phyloP scores from a whole-genome alignment of 495 filamentous ascomycete genomes.

The Letharia columbiana region DNA sequence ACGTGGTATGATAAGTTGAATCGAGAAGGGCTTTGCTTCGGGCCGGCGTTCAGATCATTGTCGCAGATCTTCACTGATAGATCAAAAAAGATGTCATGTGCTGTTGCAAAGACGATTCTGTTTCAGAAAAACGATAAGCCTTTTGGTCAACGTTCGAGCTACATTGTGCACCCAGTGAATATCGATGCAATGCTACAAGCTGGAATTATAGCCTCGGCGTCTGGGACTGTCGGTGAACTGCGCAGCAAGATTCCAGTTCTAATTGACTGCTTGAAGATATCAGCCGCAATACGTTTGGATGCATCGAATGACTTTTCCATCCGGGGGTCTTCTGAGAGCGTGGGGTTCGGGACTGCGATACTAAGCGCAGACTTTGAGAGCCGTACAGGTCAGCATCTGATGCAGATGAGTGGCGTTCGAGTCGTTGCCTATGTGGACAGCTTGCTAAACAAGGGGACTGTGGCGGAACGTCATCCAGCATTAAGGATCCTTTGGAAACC shows the following conservation, averaged over 20 bases:
- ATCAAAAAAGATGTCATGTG: no score
- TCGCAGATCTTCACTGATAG: no score
- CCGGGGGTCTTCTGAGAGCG: not conserved
- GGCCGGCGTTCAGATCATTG: constrained; percentile 12
- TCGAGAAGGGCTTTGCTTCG: not conserved
- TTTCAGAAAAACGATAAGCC: no score
- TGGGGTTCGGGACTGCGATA: not conserved
- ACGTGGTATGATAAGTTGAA: not conserved
- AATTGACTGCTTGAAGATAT: not conserved
- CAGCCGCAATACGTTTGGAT: no score
- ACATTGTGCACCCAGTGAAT: constrained; percentile 27
- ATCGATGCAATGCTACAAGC: constrained; percentile 30
- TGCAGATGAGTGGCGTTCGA: no score
- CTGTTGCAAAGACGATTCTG: constrained; percentile 3
- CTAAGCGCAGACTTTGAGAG: not conserved
- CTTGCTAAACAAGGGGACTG: no score
- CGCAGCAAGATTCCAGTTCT: not conserved
- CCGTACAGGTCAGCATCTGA: not conserved
- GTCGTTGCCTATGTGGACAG: no score
- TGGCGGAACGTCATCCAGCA: no score
- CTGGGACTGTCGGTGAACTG: not conserved
- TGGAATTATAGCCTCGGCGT: constrained; percentile 14
- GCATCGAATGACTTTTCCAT: not conserved
- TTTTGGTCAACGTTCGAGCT: constrained; percentile 2
- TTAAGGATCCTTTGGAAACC: no score